Evolutionary conservation across 192 early-diverging fungal species (phyloP).

Genomic region (Funneliformis mosseae): DNA sequence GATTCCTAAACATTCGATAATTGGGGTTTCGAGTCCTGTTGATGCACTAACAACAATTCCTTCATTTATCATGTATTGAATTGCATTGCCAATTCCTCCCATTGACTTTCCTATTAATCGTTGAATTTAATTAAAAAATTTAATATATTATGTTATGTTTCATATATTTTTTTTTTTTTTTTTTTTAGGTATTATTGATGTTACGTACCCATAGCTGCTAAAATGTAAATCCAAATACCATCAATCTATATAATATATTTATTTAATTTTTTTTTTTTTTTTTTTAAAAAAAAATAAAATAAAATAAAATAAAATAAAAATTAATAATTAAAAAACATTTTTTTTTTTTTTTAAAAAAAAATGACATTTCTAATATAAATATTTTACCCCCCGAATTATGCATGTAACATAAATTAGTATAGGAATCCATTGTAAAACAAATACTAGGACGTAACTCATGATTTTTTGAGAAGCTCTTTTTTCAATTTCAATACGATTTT

Average conservation of each 20-base stretch:
- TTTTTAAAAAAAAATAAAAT: too few relatives aligned
- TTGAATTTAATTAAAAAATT: neutral
- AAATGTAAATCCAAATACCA: neutral
- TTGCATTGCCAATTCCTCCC: neutral
- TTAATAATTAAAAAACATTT: too few relatives aligned
- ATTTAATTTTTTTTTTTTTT: too few relatives aligned
- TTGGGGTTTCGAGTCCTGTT: neutral
- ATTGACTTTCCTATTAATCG: neutral
- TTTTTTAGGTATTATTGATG: too few relatives aligned
- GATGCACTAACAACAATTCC: neutral
- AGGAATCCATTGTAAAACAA: constrained; percentile 4
- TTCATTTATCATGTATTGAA: neutral
- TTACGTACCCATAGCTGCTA: neutral
- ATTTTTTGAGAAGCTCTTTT: neutral
- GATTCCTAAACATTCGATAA: too few relatives aligned
- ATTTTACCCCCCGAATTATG: too few relatives aligned
- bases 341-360: too few relatives aligned
- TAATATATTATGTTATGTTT: neutral
- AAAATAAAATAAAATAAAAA: neutral
- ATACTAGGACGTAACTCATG: neutral
- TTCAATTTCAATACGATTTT: neutral
- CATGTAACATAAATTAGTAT: neutral
- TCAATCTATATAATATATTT: neutral
- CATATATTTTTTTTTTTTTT: neutral
- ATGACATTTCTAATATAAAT: too few relatives aligned